Conservation (phyloP, 345 rosid species). For the Lumnitzera racemosa region DNA sequence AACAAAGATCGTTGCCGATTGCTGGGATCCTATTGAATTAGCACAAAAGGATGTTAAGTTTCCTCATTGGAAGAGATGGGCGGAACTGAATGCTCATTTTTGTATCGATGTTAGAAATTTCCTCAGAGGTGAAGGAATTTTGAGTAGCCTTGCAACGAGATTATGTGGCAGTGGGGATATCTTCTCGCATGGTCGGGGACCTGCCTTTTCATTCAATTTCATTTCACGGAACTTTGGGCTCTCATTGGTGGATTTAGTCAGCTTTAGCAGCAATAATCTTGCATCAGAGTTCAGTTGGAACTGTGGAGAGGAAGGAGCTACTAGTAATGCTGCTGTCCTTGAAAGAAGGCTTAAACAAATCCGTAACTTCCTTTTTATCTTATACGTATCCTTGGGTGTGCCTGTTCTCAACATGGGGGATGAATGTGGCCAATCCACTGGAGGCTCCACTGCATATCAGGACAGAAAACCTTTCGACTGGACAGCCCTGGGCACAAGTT, state of each 20-base stretch:
- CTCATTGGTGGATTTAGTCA: constrained; percentile 79
- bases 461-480: constrained; percentile 60
- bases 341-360: constrained; percentile 81
- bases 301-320: constrained; percentile 93
- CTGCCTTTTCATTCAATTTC: constrained; percentile 73
- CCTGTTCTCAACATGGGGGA: constrained; percentile 96
- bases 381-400: constrained; percentile 66
- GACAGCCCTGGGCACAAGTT: constrained; percentile 52
- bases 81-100: constrained; percentile 61
- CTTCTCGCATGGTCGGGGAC: constrained; percentile 80
- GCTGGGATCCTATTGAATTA: constrained; percentile 49
- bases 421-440: constrained; percentile 79
- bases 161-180: constrained; percentile 89
- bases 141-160: constrained; percentile 78
- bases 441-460: constrained; percentile 51
- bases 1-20: constrained; percentile 74
- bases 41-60: constrained; percentile 37
- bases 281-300: constrained; percentile 88
- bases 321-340: constrained; percentile 52
- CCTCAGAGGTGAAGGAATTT: constrained; percentile 59
- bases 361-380: constrained; percentile 69
- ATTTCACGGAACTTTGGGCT: constrained; percentile 71
- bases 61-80: constrained; percentile 96
- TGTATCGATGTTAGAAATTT: constrained; percentile 64
- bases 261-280: constrained; percentile 50